These are phyloP conservation scores for Dujonia santamariae DNA, from an alignment of 1,139 yeast genomes.

Conservation along the genomic window DNA sequence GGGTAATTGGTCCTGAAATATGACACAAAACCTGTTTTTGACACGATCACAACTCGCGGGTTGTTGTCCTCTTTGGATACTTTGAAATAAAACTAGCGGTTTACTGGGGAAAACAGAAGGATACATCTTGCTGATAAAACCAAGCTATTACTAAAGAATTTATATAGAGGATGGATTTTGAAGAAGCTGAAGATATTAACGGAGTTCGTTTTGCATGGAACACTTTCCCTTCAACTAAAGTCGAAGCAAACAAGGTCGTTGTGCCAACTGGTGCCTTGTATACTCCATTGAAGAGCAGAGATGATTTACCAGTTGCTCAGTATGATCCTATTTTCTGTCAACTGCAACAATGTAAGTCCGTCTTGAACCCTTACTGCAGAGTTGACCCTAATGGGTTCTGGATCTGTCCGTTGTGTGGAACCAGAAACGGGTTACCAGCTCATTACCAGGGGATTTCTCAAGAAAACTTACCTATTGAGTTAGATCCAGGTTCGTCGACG, in stretches of 20 bases:
- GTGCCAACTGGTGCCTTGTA: slow-evolving; percentile 94
- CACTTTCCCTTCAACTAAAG: slow-evolving; percentile 74
- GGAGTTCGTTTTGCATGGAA: slow-evolving; percentile 53
- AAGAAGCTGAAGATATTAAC: slow-evolving; percentile 50
- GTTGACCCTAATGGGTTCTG: slow-evolving; percentile 83
- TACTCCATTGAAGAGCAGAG: slow-evolving; percentile 83
- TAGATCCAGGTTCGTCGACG: slow-evolving; percentile 75
- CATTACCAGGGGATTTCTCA: slow-evolving; percentile 84
- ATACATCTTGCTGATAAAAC: too few relatives aligned
- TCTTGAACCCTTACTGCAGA: slow-evolving; percentile 84
- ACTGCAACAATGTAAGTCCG: slow-evolving; percentile 74
- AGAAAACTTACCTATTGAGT: slow-evolving; percentile 84
- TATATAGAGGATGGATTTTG: slow-evolving; percentile 42
- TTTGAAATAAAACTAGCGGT: too few relatives aligned
- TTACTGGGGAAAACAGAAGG: too few relatives aligned
- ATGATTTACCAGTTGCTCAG: slow-evolving; percentile 75
- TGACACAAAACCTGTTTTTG: too few relatives aligned
- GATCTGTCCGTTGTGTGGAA: slow-evolving; percentile 86
- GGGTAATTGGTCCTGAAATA: too few relatives aligned
- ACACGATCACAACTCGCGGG: too few relatives aligned
- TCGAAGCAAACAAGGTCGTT: slow-evolving; percentile 88
- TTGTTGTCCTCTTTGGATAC: too few relatives aligned
- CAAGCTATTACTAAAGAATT: too few relatives aligned
- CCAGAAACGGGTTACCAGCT: slow-evolving; percentile 83
- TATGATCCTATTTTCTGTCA: slow-evolving; percentile 92